A percentile compares a stretch with the other conserved stretches of the same genome.
Evolutionary conservation across 2,329 filamentous ascomycete genomes (phyloP).

Genomic region (Exserohilum turcica): DNA sequence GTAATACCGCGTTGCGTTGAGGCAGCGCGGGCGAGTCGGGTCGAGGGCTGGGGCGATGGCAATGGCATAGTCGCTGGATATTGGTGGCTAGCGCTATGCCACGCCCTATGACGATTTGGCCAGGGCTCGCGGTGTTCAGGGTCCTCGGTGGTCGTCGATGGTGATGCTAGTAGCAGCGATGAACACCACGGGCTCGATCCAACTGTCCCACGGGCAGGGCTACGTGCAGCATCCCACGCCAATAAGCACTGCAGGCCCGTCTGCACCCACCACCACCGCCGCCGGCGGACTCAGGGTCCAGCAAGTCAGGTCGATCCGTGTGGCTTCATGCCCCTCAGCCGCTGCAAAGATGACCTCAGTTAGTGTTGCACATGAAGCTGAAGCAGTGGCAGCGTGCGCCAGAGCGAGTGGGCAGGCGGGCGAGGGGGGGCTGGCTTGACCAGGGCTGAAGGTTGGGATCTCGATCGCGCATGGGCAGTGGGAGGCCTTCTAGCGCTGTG

Average conservation of each 20-base stretch:
- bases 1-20: too few species aligned
- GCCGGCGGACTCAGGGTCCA: slow-evolving; percentile 14
- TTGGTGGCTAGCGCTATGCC: slow-evolving; percentile 19
- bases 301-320: neutral
- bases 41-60: neutral
- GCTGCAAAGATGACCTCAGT: slow-evolving; percentile 12
- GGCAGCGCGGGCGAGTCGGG: too few species aligned
- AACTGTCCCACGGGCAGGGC: neutral
- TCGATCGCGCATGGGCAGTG: slow-evolving; percentile 8
- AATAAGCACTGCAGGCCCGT: slow-evolving; percentile 4
- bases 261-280: neutral
- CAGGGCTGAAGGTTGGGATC: slow-evolving; percentile 6
- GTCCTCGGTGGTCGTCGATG: slow-evolving; percentile 7
- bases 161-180: slow-evolving; percentile 25
- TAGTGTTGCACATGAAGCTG: neutral
- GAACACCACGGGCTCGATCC: slow-evolving; percentile 24
- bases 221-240: slow-evolving; percentile 6
- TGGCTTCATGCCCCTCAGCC: neutral
- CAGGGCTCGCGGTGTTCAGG: slow-evolving; percentile 7
- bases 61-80: slow-evolving; percentile 8
- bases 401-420: neutral
- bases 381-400: neutral
- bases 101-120: slow-evolving; percentile 6
- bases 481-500: neutral
- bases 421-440: neutral